Evolutionary conservation across 768 basidiomycete genomes (phyloP).

Genomic region (Artomyces pyxidatus): DNA sequence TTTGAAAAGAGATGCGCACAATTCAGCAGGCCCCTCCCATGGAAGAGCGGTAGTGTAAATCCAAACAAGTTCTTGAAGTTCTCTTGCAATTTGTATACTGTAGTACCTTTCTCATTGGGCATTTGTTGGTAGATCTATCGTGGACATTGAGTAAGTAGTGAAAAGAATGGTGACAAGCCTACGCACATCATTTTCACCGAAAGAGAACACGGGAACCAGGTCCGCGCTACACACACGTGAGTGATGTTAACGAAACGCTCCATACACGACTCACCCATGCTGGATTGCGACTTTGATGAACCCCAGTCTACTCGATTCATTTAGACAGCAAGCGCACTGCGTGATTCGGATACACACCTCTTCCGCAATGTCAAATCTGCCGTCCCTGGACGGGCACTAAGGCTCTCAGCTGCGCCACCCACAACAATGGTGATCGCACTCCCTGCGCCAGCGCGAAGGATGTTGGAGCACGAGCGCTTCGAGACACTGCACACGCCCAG

Average conservation of each 20-base stretch:
- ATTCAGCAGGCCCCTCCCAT: constrained; percentile 90
- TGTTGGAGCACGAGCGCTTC: constrained; percentile 84
- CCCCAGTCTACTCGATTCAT: constrained; percentile 49
- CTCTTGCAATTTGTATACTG: constrained; percentile 78
- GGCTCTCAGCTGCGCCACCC: constrained; percentile 91
- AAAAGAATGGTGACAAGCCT: not conserved
- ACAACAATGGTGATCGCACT: constrained; percentile 88
- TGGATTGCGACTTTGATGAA: constrained; percentile 95
- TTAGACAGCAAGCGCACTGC: not conserved
- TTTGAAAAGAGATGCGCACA: constrained; percentile 41
- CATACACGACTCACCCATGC: constrained; percentile 50
- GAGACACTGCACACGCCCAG: constrained; percentile 92
- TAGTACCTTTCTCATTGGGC: constrained; percentile 91
- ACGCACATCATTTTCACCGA: constrained; percentile 95
- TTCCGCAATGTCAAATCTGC: constrained; percentile 78
- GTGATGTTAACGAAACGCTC: not conserved
- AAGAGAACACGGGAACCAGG: constrained; percentile 95
- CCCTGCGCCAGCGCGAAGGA: constrained; percentile 42
- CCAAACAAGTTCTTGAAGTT: constrained; percentile 90
- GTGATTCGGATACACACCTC: constrained; percentile 35
- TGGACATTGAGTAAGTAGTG: not conserved
- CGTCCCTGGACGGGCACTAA: constrained; percentile 94
- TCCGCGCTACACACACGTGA: constrained; percentile 55
- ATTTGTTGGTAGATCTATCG: constrained; percentile 93
- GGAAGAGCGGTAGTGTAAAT: constrained; percentile 96